Evolutionary conservation across 805 yeast species (phyloP).

Genomic region (Metschnikowia proteae): DNA sequence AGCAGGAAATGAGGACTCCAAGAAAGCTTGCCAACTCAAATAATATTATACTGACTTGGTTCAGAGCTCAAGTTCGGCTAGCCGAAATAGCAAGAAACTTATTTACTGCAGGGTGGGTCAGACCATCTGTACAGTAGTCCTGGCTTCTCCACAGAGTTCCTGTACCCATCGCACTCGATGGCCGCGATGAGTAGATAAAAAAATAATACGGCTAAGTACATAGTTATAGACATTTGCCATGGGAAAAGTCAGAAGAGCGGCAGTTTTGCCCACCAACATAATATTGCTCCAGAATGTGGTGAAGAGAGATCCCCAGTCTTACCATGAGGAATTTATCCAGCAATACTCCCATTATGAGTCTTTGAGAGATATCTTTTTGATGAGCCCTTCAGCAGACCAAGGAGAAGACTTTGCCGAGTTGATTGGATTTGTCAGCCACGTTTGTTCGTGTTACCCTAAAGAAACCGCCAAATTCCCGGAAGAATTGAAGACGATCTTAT

Average conservation of each 20-base stretch:
- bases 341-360: constrained; percentile 93
- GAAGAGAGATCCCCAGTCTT: constrained; percentile 90
- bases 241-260: constrained; percentile 90
- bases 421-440: constrained; percentile 89
- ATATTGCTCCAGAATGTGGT: constrained; percentile 89
- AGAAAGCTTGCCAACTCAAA: neutral
- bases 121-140: neutral
- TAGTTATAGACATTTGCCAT: constrained; percentile 32
- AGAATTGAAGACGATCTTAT: constrained; percentile 66
- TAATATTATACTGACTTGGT: neutral
- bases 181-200: constrained; percentile 14
- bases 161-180: constrained; percentile 5
- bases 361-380: constrained; percentile 76
- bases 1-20: neutral
- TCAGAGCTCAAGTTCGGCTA: neutral
- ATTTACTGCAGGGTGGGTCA: too few species aligned
- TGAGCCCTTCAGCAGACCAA: constrained; percentile 49
- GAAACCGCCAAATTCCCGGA: constrained; percentile 83
- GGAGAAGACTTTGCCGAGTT: constrained; percentile 68
- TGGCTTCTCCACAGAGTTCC: constrained; percentile 3
- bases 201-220: neutral
- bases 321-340: constrained; percentile 87
- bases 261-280: constrained; percentile 87
- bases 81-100: too few species aligned
- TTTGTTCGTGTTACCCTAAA: constrained; percentile 82